Conservation (phyloP, 768 basidiomycete species). For the Hygrophorus pudorinus region DNA sequence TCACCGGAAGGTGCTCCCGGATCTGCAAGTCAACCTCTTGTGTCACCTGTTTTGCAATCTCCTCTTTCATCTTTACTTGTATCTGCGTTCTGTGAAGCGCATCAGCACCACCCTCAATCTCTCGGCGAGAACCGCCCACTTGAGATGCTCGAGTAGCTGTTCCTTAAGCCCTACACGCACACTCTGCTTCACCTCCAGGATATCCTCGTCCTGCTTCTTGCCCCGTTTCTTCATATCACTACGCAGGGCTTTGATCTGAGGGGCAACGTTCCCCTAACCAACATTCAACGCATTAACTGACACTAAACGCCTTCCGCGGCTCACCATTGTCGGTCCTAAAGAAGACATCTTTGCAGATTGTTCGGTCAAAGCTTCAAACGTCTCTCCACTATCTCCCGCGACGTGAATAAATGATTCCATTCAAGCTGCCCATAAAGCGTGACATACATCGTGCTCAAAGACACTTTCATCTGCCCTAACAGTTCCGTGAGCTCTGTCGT, state of each 20-base stretch:
- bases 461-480: too few relatives aligned
- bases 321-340: slow-evolving; percentile 21
- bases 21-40: slow-evolving; percentile 41
- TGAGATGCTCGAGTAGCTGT: slow-evolving; percentile 18
- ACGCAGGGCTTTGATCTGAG: slow-evolving; percentile 10
- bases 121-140: slow-evolving; percentile 15
- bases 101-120: not conserved
- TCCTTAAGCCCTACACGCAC: slow-evolving; percentile 16
- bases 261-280: slow-evolving; percentile 2
- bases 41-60: slow-evolving; percentile 33
- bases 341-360: slow-evolving; percentile 18
- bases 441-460: not conserved
- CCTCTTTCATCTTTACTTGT: slow-evolving; percentile 16
- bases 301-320: slow-evolving; percentile 4
- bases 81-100: not conserved
- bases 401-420: slow-evolving; percentile 12
- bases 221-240: not conserved
- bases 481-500: too few relatives aligned
- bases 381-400: slow-evolving; percentile 22
- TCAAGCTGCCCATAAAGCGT: slow-evolving; percentile 26
- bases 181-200: slow-evolving; percentile 8
- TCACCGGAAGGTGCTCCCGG: slow-evolving; percentile 34
- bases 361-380: slow-evolving; percentile 21
- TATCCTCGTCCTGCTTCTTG: not conserved
- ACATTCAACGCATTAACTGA: not conserved